phyloP scores from a whole-genome alignment of 805 yeast genomes.

The Kuraishia piskuri region DNA sequence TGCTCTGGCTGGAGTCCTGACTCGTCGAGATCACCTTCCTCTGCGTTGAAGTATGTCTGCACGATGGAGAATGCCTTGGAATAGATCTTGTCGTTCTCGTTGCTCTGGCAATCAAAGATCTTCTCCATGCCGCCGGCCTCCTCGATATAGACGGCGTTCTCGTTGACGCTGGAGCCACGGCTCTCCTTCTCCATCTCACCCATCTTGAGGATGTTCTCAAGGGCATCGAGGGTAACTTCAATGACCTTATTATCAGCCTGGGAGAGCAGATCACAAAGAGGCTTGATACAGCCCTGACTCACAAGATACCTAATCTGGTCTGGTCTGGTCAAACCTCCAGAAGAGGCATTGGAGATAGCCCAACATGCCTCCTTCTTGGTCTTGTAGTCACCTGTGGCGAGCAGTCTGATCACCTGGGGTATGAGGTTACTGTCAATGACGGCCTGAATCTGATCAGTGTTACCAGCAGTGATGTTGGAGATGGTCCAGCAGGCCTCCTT shows the following conservation, averaged over 20 bases:
- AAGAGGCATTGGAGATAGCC: slow-evolving; percentile 97
- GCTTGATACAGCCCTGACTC: slow-evolving; percentile 93
- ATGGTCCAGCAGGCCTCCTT: slow-evolving; percentile 99
- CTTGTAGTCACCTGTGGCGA: slow-evolving; percentile 80
- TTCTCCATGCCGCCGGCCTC: slow-evolving; percentile 99
- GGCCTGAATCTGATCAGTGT: slow-evolving; percentile 90
- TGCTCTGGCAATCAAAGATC: slow-evolving; percentile 86
- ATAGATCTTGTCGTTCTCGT: slow-evolving; percentile 87
- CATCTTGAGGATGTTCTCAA: slow-evolving; percentile 87
- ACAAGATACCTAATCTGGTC: slow-evolving; percentile 92
- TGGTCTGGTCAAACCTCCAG: slow-evolving; percentile 88
- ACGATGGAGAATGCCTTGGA: slow-evolving; percentile 85
- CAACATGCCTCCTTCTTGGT: slow-evolving; percentile 98
- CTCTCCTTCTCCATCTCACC: slow-evolving; percentile 90
- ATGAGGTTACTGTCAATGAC: slow-evolving; percentile 91
- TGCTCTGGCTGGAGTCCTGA: slow-evolving; percentile 72
- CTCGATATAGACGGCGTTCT: slow-evolving; percentile 86
- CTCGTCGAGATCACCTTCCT: slow-evolving; percentile 65
- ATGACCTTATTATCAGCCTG: slow-evolving; percentile 87
- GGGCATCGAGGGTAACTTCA: slow-evolving; percentile 91
- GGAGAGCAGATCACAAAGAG: slow-evolving; percentile 84
- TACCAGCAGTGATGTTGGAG: slow-evolving; percentile 97
- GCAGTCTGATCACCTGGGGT: slow-evolving; percentile 79
- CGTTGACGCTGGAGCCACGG: slow-evolving; percentile 60
- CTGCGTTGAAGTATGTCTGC: slow-evolving; percentile 84